Evolutionary conservation across 2,329 filamentous ascomycete species (phyloP).

Genomic region (Fusarium multiceps): DNA sequence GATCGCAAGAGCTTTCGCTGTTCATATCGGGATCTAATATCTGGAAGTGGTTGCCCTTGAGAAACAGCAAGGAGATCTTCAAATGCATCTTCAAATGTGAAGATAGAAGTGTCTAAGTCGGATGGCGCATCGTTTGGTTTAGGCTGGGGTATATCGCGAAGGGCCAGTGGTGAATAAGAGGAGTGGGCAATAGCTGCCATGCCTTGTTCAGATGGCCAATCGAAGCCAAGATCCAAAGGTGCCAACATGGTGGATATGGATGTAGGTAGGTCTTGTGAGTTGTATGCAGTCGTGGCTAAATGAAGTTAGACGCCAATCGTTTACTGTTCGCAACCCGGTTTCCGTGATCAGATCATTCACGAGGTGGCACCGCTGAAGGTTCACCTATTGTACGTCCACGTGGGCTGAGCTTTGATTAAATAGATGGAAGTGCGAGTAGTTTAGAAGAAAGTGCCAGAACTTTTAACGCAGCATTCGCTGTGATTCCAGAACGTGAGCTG

Average conservation of each 20-base stretch:
- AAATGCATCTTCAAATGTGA: conserved; percentile 68
- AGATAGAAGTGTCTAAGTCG: conserved; percentile 52
- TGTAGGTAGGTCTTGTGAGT: conserved; percentile 2
- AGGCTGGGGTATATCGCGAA: conserved; percentile 61
- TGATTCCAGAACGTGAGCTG: conserved; percentile 32
- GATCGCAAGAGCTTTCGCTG: conserved; percentile 53
- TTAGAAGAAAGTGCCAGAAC: conserved; percentile 18
- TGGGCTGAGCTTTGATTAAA: conserved; percentile 1
- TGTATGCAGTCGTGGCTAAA: conserved; percentile 27
- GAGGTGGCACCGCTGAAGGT: conserved; percentile 49
- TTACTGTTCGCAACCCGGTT: conserved; percentile 51
- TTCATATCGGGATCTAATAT: conserved; percentile 52
- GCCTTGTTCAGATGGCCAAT: conserved; percentile 27
- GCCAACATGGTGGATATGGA: conserved; percentile 35
- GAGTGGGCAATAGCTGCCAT: conserved; percentile 43
- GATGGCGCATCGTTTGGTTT: conserved; percentile 57
- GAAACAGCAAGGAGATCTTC: conserved; percentile 65
- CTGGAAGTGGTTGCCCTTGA: conserved; percentile 56
- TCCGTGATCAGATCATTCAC: conserved; percentile 3
- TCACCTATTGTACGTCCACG: conserved; percentile 28
- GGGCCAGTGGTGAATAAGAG: conserved; percentile 49
- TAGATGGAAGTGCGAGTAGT: background rate
- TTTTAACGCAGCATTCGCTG: conserved; percentile 10
- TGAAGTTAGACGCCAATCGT: conserved; percentile 43
- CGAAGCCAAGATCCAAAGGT: conserved; percentile 35